Conservation (phyloP, 225 moss, liverwort and hornwort species). For the Physcomitrium patens region DNA sequence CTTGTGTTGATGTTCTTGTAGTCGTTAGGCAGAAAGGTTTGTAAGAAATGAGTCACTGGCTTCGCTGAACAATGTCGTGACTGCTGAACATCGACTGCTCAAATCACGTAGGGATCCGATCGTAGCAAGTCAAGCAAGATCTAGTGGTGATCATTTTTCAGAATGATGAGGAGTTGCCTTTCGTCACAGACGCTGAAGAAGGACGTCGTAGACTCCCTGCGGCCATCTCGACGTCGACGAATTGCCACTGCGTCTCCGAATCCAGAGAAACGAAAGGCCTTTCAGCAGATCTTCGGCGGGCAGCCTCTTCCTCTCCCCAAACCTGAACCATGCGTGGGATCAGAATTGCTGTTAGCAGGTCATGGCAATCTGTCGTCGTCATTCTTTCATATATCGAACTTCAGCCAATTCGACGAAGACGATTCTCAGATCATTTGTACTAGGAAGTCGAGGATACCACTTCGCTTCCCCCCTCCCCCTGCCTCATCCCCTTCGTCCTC, state of each 20-base stretch:
- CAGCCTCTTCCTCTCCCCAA: conserved; percentile 46
- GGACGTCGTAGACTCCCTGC: conserved; percentile 40
- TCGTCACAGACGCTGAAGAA: conserved; percentile 40
- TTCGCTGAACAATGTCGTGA: no score
- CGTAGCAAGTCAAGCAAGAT: conserved; percentile 1
- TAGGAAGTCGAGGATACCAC: background rate
- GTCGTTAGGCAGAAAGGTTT: no score
- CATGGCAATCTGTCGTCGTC: background rate
- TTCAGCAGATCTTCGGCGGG: conserved; percentile 41
- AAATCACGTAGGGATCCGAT: background rate
- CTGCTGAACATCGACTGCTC: no score
- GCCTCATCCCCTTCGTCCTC: conserved; percentile 36
- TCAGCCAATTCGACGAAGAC: conserved; percentile 13
- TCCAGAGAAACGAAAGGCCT: conserved; percentile 17
- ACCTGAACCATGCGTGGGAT: conserved; percentile 15
- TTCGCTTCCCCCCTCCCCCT: conserved; percentile 34
- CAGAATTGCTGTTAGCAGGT: no score
- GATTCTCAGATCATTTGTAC: conserved; percentile 13
- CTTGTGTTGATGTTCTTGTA: no score
- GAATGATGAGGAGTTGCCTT: conserved; percentile 47
- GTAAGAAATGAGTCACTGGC: no score
- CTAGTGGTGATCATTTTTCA: background rate
- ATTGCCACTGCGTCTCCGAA: background rate
- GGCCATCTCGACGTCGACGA: conserved; percentile 21
- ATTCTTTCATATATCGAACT: background rate